Conservation (phyloP, 495 filamentous ascomycete genomes). For the Aspergillus bertholletiae region DNA sequence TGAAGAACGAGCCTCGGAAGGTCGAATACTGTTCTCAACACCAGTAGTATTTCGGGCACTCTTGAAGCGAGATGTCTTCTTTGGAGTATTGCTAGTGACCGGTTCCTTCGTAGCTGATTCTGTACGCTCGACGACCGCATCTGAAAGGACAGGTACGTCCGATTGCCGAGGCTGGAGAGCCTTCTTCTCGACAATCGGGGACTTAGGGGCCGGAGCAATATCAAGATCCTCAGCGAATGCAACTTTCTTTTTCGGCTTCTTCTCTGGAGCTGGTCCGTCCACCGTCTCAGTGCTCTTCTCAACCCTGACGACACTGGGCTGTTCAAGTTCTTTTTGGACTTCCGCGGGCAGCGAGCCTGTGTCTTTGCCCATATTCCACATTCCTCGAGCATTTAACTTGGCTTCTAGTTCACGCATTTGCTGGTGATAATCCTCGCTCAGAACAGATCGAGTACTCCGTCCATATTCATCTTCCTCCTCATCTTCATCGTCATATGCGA, state of each 20-base stretch:
- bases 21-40: slow-evolving; percentile 5
- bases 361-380: slow-evolving; percentile 52
- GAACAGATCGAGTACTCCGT: slow-evolving; percentile 54
- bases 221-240: slow-evolving; percentile 79
- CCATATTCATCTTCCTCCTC: slow-evolving; percentile 68
- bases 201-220: slow-evolving; percentile 51
- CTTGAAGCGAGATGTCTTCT: slow-evolving; percentile 44
- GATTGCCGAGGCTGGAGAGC: slow-evolving; percentile 33
- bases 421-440: slow-evolving; percentile 68
- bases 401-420: slow-evolving; percentile 84
- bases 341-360: slow-evolving; percentile 29
- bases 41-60: slow-evolving; percentile 23
- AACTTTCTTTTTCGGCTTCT: slow-evolving; percentile 61
- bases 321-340: slow-evolving; percentile 28
- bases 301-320: slow-evolving; percentile 18
- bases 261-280: slow-evolving; percentile 12
- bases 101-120: slow-evolving; percentile 16
- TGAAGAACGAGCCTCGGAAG: slow-evolving; percentile 14
- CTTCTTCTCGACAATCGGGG: slow-evolving; percentile 24
- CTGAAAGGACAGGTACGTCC: slow-evolving; percentile 30
- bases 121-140: slow-evolving; percentile 48
- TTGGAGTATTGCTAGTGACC: slow-evolving; percentile 23
- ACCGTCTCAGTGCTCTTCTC: slow-evolving; percentile 6
- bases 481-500: slow-evolving; percentile 50
- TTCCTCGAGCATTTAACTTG: slow-evolving; percentile 56